Conservation (phyloP, 2,329 filamentous ascomycete species). For the Mycogone perniciosa region DNA sequence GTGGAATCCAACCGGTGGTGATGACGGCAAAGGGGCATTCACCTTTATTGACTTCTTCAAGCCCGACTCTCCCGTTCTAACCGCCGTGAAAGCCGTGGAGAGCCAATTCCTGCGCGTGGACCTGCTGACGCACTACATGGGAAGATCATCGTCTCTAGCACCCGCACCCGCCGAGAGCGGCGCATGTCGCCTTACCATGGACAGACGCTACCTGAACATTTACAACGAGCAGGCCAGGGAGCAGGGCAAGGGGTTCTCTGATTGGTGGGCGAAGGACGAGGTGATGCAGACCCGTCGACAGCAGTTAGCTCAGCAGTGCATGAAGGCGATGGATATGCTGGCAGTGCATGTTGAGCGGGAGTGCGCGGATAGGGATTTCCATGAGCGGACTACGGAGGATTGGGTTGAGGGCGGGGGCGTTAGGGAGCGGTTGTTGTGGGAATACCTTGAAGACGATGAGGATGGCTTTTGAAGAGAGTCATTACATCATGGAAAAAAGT, state of each 20-base stretch:
- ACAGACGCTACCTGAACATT: slow-evolving; percentile 14
- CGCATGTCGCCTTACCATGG: slow-evolving; percentile 11
- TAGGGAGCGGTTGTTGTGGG: not conserved
- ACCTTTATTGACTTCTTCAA: slow-evolving; percentile 34
- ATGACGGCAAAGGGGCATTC: slow-evolving; percentile 16
- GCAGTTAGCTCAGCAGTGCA: not conserved
- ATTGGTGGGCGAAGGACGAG: slow-evolving; percentile 18
- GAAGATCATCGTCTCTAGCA: not conserved
- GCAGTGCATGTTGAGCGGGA: not conserved
- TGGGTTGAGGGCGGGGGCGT: not conserved
- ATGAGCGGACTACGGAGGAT: not conserved
- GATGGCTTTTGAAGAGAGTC: not conserved
- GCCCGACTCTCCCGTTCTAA: slow-evolving; percentile 21
- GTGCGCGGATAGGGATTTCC: slow-evolving; percentile 1
- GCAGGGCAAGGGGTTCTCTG: not conserved
- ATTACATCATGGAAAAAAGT: too few species aligned
- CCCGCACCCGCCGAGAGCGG: not conserved
- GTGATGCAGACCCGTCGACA: slow-evolving; percentile 11
- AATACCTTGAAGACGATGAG: not conserved
- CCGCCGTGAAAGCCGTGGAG: slow-evolving; percentile 26
- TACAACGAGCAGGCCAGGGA: not conserved
- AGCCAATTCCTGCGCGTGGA: slow-evolving; percentile 32
- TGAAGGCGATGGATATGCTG: slow-evolving; percentile 5
- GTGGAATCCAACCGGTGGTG: slow-evolving; percentile 6
- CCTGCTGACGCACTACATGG: slow-evolving; percentile 21